Evolutionary conservation across 108 stramenopile genomes (phyloP).

Genomic region (Stephanodiscus triporus): DNA sequence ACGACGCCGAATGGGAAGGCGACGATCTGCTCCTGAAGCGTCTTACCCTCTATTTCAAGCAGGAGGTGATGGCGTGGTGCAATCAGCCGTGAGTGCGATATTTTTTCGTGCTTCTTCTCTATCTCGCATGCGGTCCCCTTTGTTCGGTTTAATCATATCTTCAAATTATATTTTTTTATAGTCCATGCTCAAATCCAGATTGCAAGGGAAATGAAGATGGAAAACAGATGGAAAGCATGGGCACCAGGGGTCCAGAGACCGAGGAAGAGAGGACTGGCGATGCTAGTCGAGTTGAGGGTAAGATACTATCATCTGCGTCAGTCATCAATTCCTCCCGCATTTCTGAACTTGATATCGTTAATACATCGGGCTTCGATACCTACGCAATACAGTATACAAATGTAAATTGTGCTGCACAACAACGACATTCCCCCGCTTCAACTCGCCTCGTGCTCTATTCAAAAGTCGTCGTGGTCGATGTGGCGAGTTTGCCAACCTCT

Average conservation of each 20-base stretch:
- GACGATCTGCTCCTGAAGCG: conserved; percentile 76
- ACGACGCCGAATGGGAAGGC: conserved; percentile 49
- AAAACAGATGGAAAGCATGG: conserved; percentile 45
- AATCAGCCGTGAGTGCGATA: conserved; percentile 55
- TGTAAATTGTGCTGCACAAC: conserved; percentile 71
- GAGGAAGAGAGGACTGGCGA: conserved; percentile 61
- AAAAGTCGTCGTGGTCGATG: conserved; percentile 88
- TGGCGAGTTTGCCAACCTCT: conserved; percentile 98
- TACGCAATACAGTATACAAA: conserved; percentile 54
- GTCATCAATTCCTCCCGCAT: too few relatives aligned
- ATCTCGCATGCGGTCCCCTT: neutral
- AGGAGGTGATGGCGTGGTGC: conserved; percentile 81
- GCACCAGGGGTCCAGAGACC: conserved; percentile 60
- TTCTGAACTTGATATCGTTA: too few relatives aligned
- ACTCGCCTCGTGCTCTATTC: conserved; percentile 82
- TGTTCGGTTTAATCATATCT: neutral
- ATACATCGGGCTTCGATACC: neutral
- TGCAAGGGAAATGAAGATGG: conserved; percentile 52
- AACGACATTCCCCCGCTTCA: conserved; percentile 93
- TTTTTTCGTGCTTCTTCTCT: neutral
- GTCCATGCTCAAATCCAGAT: conserved; percentile 52
- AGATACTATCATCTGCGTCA: neutral
- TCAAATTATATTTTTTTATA: neutral
- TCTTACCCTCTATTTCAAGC: conserved; percentile 71
- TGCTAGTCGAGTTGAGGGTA: conserved; percentile 71